Evolutionary conservation across 805 yeast species (phyloP).

Genomic region (Lachancea sp.): DNA sequence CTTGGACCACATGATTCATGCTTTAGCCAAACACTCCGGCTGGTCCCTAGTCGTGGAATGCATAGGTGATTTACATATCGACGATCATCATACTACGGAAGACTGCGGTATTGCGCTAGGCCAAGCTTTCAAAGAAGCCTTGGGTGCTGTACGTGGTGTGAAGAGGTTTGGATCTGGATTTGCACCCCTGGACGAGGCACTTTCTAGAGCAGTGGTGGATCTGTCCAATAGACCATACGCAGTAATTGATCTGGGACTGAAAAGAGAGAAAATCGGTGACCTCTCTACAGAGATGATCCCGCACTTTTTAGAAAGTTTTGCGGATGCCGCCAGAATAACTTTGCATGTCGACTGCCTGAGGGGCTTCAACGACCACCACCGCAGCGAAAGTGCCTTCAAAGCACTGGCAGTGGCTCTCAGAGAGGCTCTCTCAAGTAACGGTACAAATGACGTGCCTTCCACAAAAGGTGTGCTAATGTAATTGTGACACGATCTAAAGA

Average conservation of each 20-base stretch:
- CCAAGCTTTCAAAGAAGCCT: conserved; percentile 77
- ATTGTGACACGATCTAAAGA: too few species aligned
- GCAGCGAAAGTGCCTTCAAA: conserved; percentile 94
- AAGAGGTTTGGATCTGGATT: conserved; percentile 88
- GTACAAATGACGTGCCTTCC: conserved; percentile 86
- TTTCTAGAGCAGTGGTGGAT: conserved; percentile 93
- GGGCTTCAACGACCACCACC: conserved; percentile 93
- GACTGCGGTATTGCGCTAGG: conserved; percentile 94
- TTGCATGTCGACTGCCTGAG: conserved; percentile 90
- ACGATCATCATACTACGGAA: conserved; percentile 95
- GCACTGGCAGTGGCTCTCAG: conserved; percentile 89
- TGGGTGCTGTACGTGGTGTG: conserved; percentile 85
- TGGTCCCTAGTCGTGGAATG: conserved; percentile 91
- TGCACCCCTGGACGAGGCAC: conserved; percentile 96
- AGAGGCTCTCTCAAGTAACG: conserved; percentile 78
- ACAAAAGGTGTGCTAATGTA: conserved; percentile 90
- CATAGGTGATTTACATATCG: conserved; percentile 90
- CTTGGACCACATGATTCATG: conserved; percentile 95
- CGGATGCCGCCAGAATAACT: conserved; percentile 85
- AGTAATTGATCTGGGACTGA: conserved; percentile 80
- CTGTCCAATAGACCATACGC: conserved; percentile 90
- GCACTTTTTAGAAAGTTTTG: conserved; percentile 92
- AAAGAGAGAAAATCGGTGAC: conserved; percentile 90
- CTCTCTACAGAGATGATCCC: conserved; percentile 94
- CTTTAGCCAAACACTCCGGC: conserved; percentile 92